These are phyloP conservation scores for Massospora cicadina DNA, from an alignment of 371 early-diverging fungal genomes.

Conservation along the genomic window DNA sequence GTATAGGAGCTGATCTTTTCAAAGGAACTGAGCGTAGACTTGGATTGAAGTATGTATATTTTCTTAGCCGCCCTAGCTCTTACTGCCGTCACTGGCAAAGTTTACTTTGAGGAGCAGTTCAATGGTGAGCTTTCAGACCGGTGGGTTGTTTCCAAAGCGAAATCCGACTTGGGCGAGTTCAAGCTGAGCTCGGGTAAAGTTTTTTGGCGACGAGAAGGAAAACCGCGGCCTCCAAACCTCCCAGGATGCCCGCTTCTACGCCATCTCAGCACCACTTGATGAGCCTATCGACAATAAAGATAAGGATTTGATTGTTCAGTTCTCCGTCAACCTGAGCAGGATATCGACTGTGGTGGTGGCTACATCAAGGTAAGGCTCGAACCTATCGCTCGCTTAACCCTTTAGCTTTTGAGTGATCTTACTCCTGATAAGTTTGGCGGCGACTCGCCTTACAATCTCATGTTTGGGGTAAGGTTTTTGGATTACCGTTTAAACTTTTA, in stretches of 20 bases:
- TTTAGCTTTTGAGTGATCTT: constrained; percentile 19
- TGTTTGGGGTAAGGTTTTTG: constrained; percentile 39
- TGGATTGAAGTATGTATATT: not conserved
- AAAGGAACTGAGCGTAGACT: not conserved
- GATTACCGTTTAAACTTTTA: constrained; percentile 15
- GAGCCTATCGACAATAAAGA: constrained; percentile 44
- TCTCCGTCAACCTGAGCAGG: constrained; percentile 89
- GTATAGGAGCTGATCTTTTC: not conserved
- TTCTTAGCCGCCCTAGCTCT: constrained; percentile 15
- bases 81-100: constrained; percentile 44
- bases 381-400: constrained; percentile 13
- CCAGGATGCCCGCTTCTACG: constrained; percentile 76
- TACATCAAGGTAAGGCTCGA: constrained; percentile 63
- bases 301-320: constrained; percentile 69
- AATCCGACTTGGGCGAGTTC: constrained; percentile 56
- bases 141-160: constrained; percentile 53
- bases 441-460: constrained; percentile 84
- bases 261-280: constrained; percentile 51
- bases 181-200: constrained; percentile 54
- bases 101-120: constrained; percentile 79
- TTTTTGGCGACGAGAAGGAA: constrained; percentile 51
- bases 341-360: constrained; percentile 91
- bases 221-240: constrained; percentile 56
- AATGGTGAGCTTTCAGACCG: constrained; percentile 31
- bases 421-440: constrained; percentile 62